phyloP scores from a whole-genome alignment of 108 stramenopile genomes.

The Discostella stelligeroides region DNA sequence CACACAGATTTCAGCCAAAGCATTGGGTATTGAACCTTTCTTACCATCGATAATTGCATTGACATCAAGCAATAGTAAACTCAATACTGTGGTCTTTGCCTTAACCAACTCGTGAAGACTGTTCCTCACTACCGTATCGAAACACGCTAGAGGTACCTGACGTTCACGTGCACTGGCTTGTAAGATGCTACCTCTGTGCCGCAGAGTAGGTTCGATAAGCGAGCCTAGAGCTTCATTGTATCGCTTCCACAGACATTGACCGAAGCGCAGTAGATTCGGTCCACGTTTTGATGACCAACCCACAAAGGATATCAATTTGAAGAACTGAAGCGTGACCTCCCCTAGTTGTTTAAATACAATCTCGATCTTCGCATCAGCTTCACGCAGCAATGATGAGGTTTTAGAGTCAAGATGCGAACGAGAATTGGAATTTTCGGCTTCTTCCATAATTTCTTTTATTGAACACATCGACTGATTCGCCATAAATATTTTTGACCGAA shows the following conservation, averaged over 20 bases:
- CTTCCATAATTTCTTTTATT: slow-evolving; percentile 9
- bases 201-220: slow-evolving; percentile 26
- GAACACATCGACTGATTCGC: background rate
- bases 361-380: slow-evolving; percentile 20
- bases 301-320: slow-evolving; percentile 28
- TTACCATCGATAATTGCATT: background rate
- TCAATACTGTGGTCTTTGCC: slow-evolving; percentile 19
- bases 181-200: slow-evolving; percentile 13
- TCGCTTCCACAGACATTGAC: slow-evolving; percentile 13
- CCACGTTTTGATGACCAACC: slow-evolving; percentile 39
- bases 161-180: slow-evolving; percentile 16
- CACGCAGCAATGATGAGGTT: slow-evolving; percentile 11
- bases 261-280: slow-evolving; percentile 10
- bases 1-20: slow-evolving; percentile 24
- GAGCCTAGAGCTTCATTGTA: slow-evolving; percentile 12
- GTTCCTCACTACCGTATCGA: slow-evolving; percentile 14
- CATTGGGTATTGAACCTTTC: slow-evolving; percentile 6
- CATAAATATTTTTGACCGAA: background rate
- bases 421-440: slow-evolving; percentile 12
- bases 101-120: slow-evolving; percentile 17
- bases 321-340: slow-evolving; percentile 12
- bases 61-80: slow-evolving; percentile 15
- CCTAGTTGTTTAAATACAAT: slow-evolving; percentile 13
- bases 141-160: slow-evolving; percentile 21
- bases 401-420: slow-evolving; percentile 21